Percentiles rank a stretch among this genome's conserved stretches.
These are phyloP conservation scores for Geotrichum carabidarum DNA, from an alignment of 1,139 yeast genomes.

Conservation along the genomic window DNA sequence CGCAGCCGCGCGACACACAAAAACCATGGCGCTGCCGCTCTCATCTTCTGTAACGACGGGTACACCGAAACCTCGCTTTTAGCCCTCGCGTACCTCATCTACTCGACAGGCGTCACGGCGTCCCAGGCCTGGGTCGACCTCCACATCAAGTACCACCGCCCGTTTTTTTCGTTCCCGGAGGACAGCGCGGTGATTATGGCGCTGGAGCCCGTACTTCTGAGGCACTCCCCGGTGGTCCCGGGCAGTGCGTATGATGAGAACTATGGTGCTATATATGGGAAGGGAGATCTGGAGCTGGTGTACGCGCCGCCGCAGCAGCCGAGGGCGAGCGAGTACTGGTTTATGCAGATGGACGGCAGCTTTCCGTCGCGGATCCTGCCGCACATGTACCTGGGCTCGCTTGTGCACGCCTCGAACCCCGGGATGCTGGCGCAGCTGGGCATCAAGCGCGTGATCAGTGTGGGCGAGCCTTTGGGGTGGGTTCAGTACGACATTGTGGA, in stretches of 20 bases:
- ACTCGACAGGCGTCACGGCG: constrained; percentile 49
- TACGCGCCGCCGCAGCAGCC: not conserved
- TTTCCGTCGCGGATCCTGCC: constrained; percentile 73
- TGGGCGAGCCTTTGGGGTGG: constrained; percentile 79
- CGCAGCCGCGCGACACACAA: constrained; percentile 27
- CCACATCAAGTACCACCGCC: constrained; percentile 63
- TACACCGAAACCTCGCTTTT: constrained; percentile 84
- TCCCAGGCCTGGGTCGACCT: constrained; percentile 52
- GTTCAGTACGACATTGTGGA: constrained; percentile 20
- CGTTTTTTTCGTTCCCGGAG: constrained; percentile 74
- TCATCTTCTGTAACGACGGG: constrained; percentile 83
- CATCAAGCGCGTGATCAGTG: constrained; percentile 72
- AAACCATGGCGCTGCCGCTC: constrained; percentile 30
- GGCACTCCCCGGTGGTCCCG: constrained; percentile 47
- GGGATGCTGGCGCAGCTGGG: constrained; percentile 60
- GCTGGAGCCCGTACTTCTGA: constrained; percentile 55
- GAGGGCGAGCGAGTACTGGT: constrained; percentile 31
- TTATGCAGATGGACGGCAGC: constrained; percentile 46
- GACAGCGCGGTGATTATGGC: constrained; percentile 64
- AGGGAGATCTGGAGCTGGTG: not conserved
- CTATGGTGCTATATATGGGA: constrained; percentile 20
- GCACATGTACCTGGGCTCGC: constrained; percentile 79
- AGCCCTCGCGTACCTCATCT: constrained; percentile 65
- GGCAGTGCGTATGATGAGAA: constrained; percentile 18
- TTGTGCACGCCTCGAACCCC: constrained; percentile 73